These are phyloP conservation scores for Prunus mume DNA, from an alignment of 306 rosid species.

Conservation along the genomic window DNA sequence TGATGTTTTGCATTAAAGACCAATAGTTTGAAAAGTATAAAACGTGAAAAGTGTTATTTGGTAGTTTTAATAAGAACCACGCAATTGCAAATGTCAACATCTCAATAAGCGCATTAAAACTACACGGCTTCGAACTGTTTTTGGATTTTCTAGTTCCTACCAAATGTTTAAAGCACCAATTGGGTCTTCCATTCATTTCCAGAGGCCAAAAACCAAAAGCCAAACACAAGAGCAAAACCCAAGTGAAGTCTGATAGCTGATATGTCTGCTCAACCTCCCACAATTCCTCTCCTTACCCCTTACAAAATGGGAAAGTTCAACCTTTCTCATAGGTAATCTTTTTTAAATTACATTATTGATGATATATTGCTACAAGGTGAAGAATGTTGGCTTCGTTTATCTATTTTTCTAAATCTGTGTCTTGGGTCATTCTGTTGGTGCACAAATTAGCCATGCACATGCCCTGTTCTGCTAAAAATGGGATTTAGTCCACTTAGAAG, in stretches of 20 bases:
- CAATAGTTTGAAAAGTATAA: too few species aligned
- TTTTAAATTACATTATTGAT: not conserved
- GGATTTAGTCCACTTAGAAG: too few species aligned
- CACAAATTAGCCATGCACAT: not conserved
- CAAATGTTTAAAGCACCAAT: too few species aligned
- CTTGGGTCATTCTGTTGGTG: not conserved
- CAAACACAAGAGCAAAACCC: not conserved
- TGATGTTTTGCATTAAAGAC: too few species aligned
- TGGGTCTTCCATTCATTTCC: too few species aligned
- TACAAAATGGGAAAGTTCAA: conserved; percentile 46
- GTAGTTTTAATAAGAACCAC: too few species aligned
- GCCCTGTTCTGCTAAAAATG: not conserved
- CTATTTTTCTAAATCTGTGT: not conserved
- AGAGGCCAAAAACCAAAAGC: not conserved
- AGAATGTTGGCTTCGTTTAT: too few species aligned
- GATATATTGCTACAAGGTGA: not conserved
- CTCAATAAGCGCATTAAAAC: too few species aligned
- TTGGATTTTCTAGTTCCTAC: too few species aligned
- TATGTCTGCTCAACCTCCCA: not conserved
- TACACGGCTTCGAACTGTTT: too few species aligned
- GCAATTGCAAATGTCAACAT: too few species aligned
- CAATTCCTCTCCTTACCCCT: conserved; percentile 24
- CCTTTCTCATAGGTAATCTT: conserved; percentile 43
- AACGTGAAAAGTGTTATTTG: too few species aligned
- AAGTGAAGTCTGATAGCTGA: not conserved